Evolutionary conservation across 805 yeast species (phyloP).

Genomic region (Candida berthetii): DNA sequence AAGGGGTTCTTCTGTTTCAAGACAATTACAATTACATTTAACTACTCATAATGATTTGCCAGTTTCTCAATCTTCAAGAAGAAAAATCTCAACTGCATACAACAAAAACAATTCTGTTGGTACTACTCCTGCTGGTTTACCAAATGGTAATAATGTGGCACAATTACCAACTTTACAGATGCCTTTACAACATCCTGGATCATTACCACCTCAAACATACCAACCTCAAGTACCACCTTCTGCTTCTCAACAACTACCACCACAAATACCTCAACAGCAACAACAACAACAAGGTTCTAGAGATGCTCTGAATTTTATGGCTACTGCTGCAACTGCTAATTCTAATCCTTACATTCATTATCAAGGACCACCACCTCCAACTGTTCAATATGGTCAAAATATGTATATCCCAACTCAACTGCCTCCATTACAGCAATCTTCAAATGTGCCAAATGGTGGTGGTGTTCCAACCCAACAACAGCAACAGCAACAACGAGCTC

Average conservation of each 20-base stretch:
- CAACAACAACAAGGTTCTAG: background rate
- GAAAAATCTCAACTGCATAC: slow-evolving; percentile 31
- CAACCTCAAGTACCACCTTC: background rate
- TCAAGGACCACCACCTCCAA: background rate
- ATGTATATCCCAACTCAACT: slow-evolving; percentile 1
- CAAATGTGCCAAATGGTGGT: background rate
- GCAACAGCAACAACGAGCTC: background rate
- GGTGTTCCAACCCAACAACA: slow-evolving; percentile 2
- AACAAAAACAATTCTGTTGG: slow-evolving; percentile 21
- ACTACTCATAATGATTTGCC: slow-evolving; percentile 38
- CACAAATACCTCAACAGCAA: background rate
- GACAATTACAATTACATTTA: slow-evolving; percentile 73
- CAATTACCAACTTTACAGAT: background rate
- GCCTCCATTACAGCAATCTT: slow-evolving; percentile 1
- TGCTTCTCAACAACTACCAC: background rate
- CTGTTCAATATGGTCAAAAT: background rate
- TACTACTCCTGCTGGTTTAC: background rate
- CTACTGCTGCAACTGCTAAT: slow-evolving; percentile 2
- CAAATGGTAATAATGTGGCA: slow-evolving; percentile 26
- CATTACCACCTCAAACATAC: background rate
- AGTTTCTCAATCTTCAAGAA: slow-evolving; percentile 19
- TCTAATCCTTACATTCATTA: background rate
- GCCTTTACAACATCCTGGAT: background rate
- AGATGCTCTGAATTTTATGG: background rate
- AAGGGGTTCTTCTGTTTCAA: slow-evolving; percentile 75